Conservation (phyloP, 371 early-diverging fungal genomes). For the Cokeromyces recurvatus region DNA sequence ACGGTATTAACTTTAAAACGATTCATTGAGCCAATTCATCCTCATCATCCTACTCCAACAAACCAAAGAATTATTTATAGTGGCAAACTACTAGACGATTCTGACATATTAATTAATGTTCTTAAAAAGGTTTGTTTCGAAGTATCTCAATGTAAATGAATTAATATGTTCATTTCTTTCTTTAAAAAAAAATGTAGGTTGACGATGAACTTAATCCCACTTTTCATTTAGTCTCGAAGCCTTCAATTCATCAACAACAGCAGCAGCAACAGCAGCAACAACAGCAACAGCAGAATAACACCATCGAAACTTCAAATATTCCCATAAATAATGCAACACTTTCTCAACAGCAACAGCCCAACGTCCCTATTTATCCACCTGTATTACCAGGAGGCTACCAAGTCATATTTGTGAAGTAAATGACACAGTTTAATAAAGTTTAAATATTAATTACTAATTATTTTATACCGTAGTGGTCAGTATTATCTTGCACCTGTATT, state of each 20-base stretch:
- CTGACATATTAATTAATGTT: constrained; percentile 16
- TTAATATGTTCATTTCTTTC: too few species aligned
- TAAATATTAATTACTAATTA: background rate
- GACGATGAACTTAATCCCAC: constrained; percentile 19
- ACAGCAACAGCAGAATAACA: too few species aligned
- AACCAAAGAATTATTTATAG: constrained; percentile 42
- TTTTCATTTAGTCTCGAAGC: constrained; percentile 47
- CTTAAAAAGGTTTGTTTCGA: constrained; percentile 26
- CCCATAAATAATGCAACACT: too few species aligned
- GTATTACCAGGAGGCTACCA: constrained; percentile 42
- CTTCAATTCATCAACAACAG: constrained; percentile 11
- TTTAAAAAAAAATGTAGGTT: constrained; percentile 1
- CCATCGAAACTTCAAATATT: too few species aligned
- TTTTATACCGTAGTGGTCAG: constrained; percentile 27
- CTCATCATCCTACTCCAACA: constrained; percentile 24
- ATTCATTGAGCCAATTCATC: constrained; percentile 29
- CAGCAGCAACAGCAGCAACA: background rate
- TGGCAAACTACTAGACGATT: constrained; percentile 33
- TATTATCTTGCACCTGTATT: constrained; percentile 39
- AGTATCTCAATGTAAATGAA: too few species aligned
- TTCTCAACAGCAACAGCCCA: background rate
- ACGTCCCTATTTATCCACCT: too few species aligned
- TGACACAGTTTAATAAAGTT: background rate
- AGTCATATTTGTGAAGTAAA: constrained; percentile 38
- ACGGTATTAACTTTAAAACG: constrained; percentile 26